Percentiles rank a stretch among this genome's conserved stretches.
These are phyloP conservation scores for Pythium brachiatum DNA, from an alignment of 352 stramenopile species.

Conservation along the genomic window DNA sequence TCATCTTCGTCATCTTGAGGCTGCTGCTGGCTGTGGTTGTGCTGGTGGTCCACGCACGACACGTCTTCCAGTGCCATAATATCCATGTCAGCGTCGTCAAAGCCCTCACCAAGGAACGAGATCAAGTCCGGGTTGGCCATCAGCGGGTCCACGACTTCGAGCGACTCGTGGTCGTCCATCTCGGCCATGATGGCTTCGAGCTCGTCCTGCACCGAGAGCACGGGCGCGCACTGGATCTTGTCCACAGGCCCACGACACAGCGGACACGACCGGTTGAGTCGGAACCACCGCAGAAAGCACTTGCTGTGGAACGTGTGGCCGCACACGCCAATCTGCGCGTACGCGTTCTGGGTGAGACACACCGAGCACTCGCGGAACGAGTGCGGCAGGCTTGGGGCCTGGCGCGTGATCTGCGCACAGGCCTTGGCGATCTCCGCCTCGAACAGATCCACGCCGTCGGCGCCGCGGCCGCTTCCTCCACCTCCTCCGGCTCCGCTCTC, in stretches of 20 bases:
- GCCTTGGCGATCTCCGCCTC: constrained; percentile 64
- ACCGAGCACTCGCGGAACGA: constrained; percentile 72
- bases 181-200: constrained; percentile 78
- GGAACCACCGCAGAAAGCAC: constrained; percentile 82
- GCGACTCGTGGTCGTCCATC: constrained; percentile 38
- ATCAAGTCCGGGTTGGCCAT: constrained; percentile 27
- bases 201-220: constrained; percentile 53
- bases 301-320: constrained; percentile 78
- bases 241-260: constrained; percentile 65
- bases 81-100: constrained; percentile 60
- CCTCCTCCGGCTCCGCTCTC: background rate
- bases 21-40: background rate
- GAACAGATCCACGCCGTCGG: constrained; percentile 49
- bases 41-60: background rate
- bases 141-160: constrained; percentile 5
- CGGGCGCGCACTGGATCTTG: constrained; percentile 50
- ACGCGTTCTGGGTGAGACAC: constrained; percentile 67
- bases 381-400: constrained; percentile 41
- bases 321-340: constrained; percentile 62
- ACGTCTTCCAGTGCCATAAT: constrained; percentile 60
- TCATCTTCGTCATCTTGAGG: constrained; percentile 3
- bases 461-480: constrained; percentile 4
- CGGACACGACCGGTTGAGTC: constrained; percentile 67
- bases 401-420: constrained; percentile 51
- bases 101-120: constrained; percentile 21